Evolutionary conservation across 2,329 filamentous ascomycete species (phyloP).

Genomic region (Colletotrichum paranaense): DNA sequence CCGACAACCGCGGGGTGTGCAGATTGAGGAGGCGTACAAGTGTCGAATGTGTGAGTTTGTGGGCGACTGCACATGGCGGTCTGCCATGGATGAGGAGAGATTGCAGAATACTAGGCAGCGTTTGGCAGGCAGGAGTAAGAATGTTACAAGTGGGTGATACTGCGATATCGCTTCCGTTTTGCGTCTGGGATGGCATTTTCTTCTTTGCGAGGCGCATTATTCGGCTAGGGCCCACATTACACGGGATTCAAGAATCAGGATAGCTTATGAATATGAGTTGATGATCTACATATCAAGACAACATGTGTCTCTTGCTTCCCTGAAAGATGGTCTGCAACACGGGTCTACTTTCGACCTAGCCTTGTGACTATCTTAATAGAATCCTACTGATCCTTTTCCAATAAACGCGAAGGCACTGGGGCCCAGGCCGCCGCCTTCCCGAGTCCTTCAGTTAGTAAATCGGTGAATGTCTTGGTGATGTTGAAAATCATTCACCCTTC

Average conservation of each 20-base stretch:
- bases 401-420: too few relatives aligned
- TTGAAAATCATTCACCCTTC: too few relatives aligned
- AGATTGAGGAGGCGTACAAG: conserved; percentile 88
- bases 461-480: too few relatives aligned
- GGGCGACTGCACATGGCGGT: conserved; percentile 82
- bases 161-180: accelerated
- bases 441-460: too few relatives aligned
- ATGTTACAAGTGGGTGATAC: not conserved
- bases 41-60: conserved; percentile 87
- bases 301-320: not conserved
- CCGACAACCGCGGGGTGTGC: conserved; percentile 78
- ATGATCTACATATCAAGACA: not conserved
- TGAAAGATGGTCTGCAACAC: too few relatives aligned
- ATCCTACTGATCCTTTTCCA: too few relatives aligned
- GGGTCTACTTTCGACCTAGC: too few relatives aligned
- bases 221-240: not conserved
- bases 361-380: too few relatives aligned
- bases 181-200: not conserved
- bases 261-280: not conserved
- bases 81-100: conserved; percentile 72
- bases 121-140: conserved; percentile 15
- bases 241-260: not conserved
- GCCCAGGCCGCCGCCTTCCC: too few relatives aligned
- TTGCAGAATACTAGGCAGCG: conserved; percentile 29
- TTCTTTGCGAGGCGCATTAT: conserved; percentile 3